phyloP scores from a whole-genome alignment of 805 yeast genomes.

The Nakazawaea sp. region DNA sequence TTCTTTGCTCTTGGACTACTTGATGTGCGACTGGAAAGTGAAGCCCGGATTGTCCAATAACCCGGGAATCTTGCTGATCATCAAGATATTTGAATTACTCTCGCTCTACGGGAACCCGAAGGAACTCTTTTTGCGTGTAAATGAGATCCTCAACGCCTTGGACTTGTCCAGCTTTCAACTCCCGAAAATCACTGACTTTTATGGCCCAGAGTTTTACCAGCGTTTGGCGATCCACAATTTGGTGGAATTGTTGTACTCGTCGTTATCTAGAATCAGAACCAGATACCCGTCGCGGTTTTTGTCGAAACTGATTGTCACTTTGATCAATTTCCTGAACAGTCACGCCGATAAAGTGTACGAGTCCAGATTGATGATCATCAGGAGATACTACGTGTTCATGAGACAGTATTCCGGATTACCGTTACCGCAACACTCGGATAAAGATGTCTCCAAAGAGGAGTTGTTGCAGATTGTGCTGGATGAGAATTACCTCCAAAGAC shows the following conservation, averaged over 20 bases:
- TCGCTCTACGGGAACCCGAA: conserved; percentile 73
- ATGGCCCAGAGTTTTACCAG: conserved; percentile 18
- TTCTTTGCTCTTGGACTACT: conserved; percentile 47
- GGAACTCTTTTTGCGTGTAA: conserved; percentile 64
- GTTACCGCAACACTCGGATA: conserved; percentile 27
- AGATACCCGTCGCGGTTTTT: conserved; percentile 75
- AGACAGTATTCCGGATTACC: conserved; percentile 50
- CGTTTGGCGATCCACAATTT: conserved; percentile 59
- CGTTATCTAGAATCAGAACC: conserved; percentile 57
- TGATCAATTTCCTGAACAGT: conserved; percentile 42
- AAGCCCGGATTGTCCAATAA: conserved; percentile 25
- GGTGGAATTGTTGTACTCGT: conserved; percentile 55
- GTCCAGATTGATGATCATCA: conserved; percentile 34
- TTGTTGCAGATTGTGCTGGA: conserved; percentile 35
- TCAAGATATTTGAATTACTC: conserved; percentile 53
- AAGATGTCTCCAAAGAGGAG: conserved; percentile 30
- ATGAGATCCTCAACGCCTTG: conserved; percentile 51
- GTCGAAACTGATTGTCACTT: conserved; percentile 56
- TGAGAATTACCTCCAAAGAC: conserved; percentile 59
- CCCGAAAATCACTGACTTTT: not conserved
- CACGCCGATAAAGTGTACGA: conserved; percentile 27
- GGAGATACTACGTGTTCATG: conserved; percentile 57
- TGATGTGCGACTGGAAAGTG: conserved; percentile 31
- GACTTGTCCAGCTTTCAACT: conserved; percentile 16
- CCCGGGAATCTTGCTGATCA: conserved; percentile 27